These are phyloP conservation scores for Scortechinia acanthostroma DNA, from an alignment of 2,329 filamentous ascomycete genomes.

Conservation along the genomic window DNA sequence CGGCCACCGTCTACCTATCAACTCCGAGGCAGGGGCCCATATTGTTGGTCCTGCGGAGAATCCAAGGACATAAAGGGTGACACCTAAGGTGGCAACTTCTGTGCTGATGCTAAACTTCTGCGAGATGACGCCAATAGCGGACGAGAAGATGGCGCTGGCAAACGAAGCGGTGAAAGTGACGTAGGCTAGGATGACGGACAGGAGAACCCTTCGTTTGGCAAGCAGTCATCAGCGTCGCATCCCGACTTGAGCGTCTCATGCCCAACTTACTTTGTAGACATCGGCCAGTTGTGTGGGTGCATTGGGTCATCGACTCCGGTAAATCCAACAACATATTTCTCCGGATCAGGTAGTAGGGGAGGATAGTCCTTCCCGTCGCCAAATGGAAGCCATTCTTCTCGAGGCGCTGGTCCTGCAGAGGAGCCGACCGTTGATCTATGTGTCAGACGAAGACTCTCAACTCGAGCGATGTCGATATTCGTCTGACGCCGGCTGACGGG, in stretches of 20 bases:
- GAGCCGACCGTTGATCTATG: background rate
- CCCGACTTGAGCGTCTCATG: background rate
- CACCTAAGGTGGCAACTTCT: conserved; percentile 23
- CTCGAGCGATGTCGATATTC: background rate
- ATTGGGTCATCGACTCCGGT: conserved; percentile 37
- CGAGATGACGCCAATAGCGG: conserved; percentile 4
- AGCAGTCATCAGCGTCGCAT: background rate
- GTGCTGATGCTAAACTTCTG: conserved; percentile 4
- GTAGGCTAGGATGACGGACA: conserved; percentile 6
- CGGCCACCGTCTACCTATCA: conserved; percentile 21
- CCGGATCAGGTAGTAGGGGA: conserved; percentile 40
- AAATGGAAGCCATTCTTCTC: background rate
- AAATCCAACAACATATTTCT: conserved; percentile 53
- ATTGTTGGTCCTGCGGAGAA: conserved; percentile 22
- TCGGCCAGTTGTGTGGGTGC: conserved; percentile 41
- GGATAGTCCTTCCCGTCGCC: conserved; percentile 21
- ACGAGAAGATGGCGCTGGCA: conserved; percentile 8
- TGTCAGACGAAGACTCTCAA: background rate
- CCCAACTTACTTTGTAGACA: conserved; percentile 27
- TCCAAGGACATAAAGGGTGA: conserved; percentile 25
- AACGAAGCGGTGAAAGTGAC: conserved; percentile 8
- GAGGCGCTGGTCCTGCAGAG: background rate
- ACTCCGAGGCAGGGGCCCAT: conserved; percentile 19
- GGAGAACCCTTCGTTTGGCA: conserved; percentile 4
- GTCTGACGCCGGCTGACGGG: background rate